Evolutionary conservation across 2,329 filamentous ascomycete genomes (phyloP), one percentile per base, ranked within the genome.

Genomic region (Penicillium sclerotigenum): DNA sequence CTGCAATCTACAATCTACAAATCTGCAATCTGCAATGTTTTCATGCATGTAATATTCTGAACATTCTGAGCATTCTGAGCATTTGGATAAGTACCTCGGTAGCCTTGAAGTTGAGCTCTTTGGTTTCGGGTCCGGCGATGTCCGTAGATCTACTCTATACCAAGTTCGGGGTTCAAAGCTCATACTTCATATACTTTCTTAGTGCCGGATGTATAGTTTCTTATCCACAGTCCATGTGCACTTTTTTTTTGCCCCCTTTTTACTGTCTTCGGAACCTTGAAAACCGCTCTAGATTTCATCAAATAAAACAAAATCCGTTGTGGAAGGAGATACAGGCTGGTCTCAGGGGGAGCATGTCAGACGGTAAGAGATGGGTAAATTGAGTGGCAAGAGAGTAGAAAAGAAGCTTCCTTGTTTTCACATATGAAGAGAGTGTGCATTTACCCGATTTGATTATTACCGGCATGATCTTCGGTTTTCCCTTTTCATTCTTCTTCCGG

Each of bases 401-500:
- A 13, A 45, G 29, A 47, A 36, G 48, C 48, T 43, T 51, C 37
- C 41, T 20, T 24, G 18, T 33, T 41, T 34, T 51, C 29, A 38
- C 48, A 52, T 52, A 42, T 50, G 18, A 20, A 16, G 22, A 28
- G 52, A 33, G 26, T 42, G 58, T 64, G 60, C 63, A 65, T 63
- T 65, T 65, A 57, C 63, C 62, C 59, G 51, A 64, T 65, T 64
- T 28, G 57, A 56, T 45, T 41, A 34, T 53, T 54, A 38, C 45
- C 43, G 50, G 40, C 14, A 33, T 31, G 18, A 41, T 41, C 28
- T 40, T 20, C 24, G 1, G 3, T 14, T 29, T 37, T 41, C n/a
- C 14, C 10, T 43, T 45, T 43, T 26, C 5, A 36, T 45, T 45
- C 49, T 46, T 42, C 40, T 43, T 51, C 48, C 38, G 48, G 48